Evolutionary conservation across 73 alveolate genomes (phyloP).

Genomic region (Strombidium stylifer): DNA sequence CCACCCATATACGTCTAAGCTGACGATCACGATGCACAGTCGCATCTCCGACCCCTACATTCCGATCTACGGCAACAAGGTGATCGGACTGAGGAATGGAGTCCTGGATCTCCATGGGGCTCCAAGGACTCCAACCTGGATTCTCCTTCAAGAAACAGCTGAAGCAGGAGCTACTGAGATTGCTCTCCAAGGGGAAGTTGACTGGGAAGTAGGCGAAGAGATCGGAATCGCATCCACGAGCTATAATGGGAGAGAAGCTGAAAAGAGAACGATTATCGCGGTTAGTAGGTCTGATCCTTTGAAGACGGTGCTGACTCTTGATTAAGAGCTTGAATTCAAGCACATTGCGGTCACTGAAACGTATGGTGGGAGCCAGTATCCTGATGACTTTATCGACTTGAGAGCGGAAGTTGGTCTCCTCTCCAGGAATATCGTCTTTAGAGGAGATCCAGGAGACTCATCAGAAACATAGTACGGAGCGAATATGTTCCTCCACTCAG

Average conservation of each 20-base stretch:
- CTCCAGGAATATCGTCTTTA: conserved; percentile 65
- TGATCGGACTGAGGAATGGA: conserved; percentile 53
- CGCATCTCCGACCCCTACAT: conserved; percentile 13
- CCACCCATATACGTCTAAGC: conserved; percentile 33
- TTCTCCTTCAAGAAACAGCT: conserved; percentile 50
- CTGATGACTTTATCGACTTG: conserved; percentile 42
- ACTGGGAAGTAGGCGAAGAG: conserved; percentile 67
- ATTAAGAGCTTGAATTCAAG: conserved; percentile 4
- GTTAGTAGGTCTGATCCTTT: neutral
- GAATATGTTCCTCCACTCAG: conserved; percentile 71
- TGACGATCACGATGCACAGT: conserved; percentile 56
- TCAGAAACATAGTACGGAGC: conserved; percentile 61
- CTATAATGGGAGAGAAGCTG: conserved; percentile 37
- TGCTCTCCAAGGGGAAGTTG: conserved; percentile 20
- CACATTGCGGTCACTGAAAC: conserved; percentile 55
- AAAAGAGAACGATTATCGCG: conserved; percentile 35
- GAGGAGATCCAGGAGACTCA: conserved; percentile 68
- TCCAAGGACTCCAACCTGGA: conserved; percentile 52
- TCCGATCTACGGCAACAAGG: conserved; percentile 68
- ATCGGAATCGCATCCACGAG: conserved; percentile 52
- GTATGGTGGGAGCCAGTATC: neutral
- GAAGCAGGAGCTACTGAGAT: conserved; percentile 45
- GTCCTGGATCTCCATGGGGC: conserved; percentile 54
- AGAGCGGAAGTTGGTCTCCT: conserved; percentile 85
- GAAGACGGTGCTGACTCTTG: conserved; percentile 19